phyloP scores from a whole-genome alignment of 768 basidiomycete genomes.

The Hortiboletus campestris region DNA sequence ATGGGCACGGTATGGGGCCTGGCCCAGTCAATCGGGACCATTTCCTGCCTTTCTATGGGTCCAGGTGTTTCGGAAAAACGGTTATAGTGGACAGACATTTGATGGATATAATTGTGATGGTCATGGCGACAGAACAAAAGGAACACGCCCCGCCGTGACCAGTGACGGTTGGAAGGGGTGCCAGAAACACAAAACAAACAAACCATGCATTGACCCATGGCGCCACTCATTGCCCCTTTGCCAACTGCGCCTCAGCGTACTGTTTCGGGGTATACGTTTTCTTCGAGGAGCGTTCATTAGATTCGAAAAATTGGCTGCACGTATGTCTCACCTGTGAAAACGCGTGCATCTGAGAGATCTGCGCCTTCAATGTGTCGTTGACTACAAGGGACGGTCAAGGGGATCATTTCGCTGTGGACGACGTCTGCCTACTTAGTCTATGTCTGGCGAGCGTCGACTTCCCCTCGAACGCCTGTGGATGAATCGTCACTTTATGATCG shows the following conservation, averaged over 20 bases:
- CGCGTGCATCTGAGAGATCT: constrained; percentile 82
- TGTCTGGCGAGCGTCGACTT: constrained; percentile 79
- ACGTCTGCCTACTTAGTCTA: constrained; percentile 51
- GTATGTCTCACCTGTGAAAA: constrained; percentile 70
- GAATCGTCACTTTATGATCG: background rate
- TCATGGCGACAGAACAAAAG: constrained; percentile 3
- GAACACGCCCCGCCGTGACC: background rate
- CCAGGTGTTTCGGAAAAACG: background rate
- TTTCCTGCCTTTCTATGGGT: background rate
- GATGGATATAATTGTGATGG: background rate
- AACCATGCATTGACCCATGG: background rate
- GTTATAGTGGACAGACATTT: background rate
- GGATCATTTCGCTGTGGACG: background rate
- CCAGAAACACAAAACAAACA: background rate
- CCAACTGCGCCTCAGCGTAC: constrained; percentile 50
- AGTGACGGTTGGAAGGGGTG: no score
- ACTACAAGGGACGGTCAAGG: constrained; percentile 43
- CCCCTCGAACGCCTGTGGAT: constrained; percentile 65
- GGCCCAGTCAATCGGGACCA: background rate
- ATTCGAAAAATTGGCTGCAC: background rate
- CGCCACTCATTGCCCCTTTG: constrained; percentile 26
- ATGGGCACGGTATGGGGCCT: background rate
- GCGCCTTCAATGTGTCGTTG: constrained; percentile 68
- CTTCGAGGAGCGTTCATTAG: constrained; percentile 33
- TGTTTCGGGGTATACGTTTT: constrained; percentile 74